Evolutionary conservation across 139 green algal species (phyloP).

Genomic region (Closterium sp.): DNA sequence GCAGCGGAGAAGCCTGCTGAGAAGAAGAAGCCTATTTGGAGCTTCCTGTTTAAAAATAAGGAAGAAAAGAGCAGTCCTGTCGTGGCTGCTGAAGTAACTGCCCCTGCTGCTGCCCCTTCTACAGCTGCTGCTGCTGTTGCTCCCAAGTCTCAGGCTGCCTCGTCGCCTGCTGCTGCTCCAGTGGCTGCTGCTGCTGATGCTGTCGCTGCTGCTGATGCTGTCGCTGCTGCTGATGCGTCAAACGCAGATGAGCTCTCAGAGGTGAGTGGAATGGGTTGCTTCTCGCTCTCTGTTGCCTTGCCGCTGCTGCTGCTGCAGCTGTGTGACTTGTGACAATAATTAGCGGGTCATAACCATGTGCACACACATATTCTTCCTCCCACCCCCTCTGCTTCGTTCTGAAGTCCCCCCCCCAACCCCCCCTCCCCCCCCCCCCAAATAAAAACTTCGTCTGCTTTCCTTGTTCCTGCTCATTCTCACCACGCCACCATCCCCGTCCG

Average conservation of each 20-base stretch:
- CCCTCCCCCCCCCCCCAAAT: not conserved
- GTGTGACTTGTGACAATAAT: too few species aligned
- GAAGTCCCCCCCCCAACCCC: too few species aligned
- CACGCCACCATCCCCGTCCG: not conserved
- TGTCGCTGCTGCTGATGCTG: not conserved
- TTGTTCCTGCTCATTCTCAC: not conserved
- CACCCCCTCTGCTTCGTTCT: too few species aligned
- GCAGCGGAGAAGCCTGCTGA: not conserved
- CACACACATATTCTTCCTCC: too few species aligned
- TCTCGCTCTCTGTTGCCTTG: not conserved
- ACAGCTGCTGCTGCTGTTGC: not conserved
- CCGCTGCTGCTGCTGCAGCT: not conserved
- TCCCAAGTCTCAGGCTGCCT: not conserved
- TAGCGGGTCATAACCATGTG: too few species aligned
- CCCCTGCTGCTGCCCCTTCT: not conserved
- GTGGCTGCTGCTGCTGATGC: not conserved
- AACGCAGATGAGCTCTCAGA: not conserved
- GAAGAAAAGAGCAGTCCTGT: not conserved
- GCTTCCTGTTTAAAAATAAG: not conserved
- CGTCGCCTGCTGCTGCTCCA: not conserved
- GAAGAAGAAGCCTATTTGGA: not conserved
- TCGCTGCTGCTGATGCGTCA: not conserved
- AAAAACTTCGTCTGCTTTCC: not conserved
- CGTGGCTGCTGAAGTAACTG: too few species aligned
- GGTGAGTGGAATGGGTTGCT: not conserved